A percentile compares a stretch with the other conserved stretches of the same genome.
Conservation (phyloP, 2,329 filamentous ascomycete species). For the Aspergillus alliaceus region DNA sequence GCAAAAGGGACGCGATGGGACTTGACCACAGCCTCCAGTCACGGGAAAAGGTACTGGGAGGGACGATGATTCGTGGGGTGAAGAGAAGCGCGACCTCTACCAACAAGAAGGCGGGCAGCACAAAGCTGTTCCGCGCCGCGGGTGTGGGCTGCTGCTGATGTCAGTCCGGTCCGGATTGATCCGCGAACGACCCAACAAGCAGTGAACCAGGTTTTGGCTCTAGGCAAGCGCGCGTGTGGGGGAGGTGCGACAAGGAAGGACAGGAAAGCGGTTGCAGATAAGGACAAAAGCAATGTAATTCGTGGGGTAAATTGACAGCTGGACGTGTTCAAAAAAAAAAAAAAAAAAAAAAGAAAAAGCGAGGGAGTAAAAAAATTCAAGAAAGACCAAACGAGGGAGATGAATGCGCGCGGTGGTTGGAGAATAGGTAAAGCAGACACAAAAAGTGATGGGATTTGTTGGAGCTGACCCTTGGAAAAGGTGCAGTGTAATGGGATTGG, state of each 20-base stretch:
- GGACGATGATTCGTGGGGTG: slow-evolving; percentile 20
- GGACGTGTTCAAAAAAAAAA: background rate
- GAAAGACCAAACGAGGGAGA: background rate
- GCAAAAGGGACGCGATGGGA: slow-evolving; percentile 14
- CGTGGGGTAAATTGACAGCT: slow-evolving; percentile 8
- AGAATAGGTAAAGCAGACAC: slow-evolving; percentile 1
- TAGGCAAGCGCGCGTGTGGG: background rate
- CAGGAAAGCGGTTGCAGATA: slow-evolving; percentile 1
- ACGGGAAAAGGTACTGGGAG: slow-evolving; percentile 14
- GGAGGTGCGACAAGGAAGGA: background rate
- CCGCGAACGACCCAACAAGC: slow-evolving; percentile 13
- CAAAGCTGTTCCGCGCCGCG: slow-evolving; percentile 9
- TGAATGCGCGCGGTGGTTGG: slow-evolving; percentile 8
- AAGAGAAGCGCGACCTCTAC: slow-evolving; percentile 15
- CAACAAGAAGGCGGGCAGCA: slow-evolving; percentile 21
- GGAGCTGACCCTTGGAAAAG: background rate
- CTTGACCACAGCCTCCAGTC: slow-evolving; percentile 12
- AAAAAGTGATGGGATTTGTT: slow-evolving; percentile 2
- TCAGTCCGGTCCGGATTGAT: slow-evolving; percentile 25
- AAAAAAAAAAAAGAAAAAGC: background rate
- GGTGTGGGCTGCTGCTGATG: slow-evolving; percentile 25
- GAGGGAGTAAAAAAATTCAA: no score
- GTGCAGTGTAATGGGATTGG: slow-evolving; percentile 19
- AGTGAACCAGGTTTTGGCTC: background rate
- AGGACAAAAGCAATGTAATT: slow-evolving; percentile 16